Evolutionary conservation across 805 yeast species (phyloP).

Genomic region (Kodamaea lidongshanica): DNA sequence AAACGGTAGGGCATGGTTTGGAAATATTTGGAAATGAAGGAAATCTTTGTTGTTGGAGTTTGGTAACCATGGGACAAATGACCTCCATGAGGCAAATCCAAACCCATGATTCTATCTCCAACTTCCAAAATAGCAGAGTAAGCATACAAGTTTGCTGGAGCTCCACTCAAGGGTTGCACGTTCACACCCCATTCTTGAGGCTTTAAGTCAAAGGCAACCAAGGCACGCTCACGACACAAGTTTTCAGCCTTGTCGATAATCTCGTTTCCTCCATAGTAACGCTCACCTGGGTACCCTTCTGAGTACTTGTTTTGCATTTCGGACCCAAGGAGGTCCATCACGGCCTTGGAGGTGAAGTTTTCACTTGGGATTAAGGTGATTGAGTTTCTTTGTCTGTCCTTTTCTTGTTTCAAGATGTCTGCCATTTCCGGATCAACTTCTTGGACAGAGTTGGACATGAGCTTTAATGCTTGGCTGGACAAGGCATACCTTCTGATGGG

Average conservation of each 20-base stretch:
- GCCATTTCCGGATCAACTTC: constrained; percentile 80
- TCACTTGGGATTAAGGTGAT: constrained; percentile 94
- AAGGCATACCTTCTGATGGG: constrained; percentile 49
- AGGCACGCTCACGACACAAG: constrained; percentile 90
- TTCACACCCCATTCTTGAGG: constrained; percentile 95
- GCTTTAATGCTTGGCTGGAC: constrained; percentile 56
- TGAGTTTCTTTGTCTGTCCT: constrained; percentile 87
- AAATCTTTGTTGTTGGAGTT: constrained; percentile 86
- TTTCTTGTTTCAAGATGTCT: constrained; percentile 69
- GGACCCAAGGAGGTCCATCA: constrained; percentile 92
- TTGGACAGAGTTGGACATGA: constrained; percentile 55
- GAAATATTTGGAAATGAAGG: constrained; percentile 92
- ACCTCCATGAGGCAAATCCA: constrained; percentile 98
- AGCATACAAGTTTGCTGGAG: constrained; percentile 96
- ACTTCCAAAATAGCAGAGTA: constrained; percentile 93
- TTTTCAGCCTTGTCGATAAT: constrained; percentile 90
- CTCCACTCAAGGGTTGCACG: constrained; percentile 93
- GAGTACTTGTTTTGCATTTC: constrained; percentile 98
- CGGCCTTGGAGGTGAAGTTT: constrained; percentile 94
- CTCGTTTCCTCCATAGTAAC: constrained; percentile 98
- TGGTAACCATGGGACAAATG: constrained; percentile 98
- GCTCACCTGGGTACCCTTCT: constrained; percentile 98
- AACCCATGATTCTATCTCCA: constrained; percentile 96
- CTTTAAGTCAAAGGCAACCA: constrained; percentile 76
- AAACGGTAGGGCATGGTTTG: constrained; percentile 99